A percentile compares a stretch with the other conserved stretches of the same genome.
These are phyloP conservation scores for Clathrospora elynae DNA, from an alignment of 2,329 filamentous ascomycete species.

Conservation along the genomic window DNA sequence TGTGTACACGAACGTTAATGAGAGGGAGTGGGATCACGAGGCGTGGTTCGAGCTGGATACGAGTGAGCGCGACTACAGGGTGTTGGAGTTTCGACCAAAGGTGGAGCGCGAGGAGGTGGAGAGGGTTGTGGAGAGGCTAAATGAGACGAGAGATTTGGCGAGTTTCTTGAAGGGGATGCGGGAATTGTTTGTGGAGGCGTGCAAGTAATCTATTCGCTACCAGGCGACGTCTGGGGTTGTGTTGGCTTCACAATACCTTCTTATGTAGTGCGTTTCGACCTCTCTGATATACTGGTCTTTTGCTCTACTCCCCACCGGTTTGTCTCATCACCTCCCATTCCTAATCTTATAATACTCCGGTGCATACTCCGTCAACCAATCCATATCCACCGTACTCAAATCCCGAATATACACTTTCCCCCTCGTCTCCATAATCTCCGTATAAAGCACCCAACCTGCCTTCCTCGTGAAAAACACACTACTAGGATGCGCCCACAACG, in stretches of 20 bases:
- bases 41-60: slow-evolving; percentile 93
- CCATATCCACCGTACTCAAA: slow-evolving; percentile 89
- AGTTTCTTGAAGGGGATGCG: slow-evolving; percentile 81
- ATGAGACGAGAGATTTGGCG: slow-evolving; percentile 76
- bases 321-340: slow-evolving; percentile 19
- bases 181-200: slow-evolving; percentile 68
- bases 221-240: too few relatives aligned
- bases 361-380: slow-evolving; percentile 89
- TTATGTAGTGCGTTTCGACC: slow-evolving; percentile 2
- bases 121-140: slow-evolving; percentile 75
- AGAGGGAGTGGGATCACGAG: slow-evolving; percentile 85
- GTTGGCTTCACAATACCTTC: neutral
- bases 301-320: neutral
- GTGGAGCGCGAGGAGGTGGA: slow-evolving; percentile 79
- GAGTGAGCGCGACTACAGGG: slow-evolving; percentile 79
- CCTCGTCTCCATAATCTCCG: slow-evolving; percentile 88
- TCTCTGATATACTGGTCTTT: slow-evolving; percentile 8
- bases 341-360: slow-evolving; percentile 63
- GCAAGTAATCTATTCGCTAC: too few relatives aligned
- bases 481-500: slow-evolving; percentile 85
- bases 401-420: slow-evolving; percentile 90
- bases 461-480: slow-evolving; percentile 96
- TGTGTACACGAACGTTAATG: slow-evolving; percentile 83
- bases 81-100: slow-evolving; percentile 80
- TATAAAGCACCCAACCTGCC: slow-evolving; percentile 94